phyloP scores from a whole-genome alignment of 1,284 basidiomycete species.

The Irpex sp. region DNA sequence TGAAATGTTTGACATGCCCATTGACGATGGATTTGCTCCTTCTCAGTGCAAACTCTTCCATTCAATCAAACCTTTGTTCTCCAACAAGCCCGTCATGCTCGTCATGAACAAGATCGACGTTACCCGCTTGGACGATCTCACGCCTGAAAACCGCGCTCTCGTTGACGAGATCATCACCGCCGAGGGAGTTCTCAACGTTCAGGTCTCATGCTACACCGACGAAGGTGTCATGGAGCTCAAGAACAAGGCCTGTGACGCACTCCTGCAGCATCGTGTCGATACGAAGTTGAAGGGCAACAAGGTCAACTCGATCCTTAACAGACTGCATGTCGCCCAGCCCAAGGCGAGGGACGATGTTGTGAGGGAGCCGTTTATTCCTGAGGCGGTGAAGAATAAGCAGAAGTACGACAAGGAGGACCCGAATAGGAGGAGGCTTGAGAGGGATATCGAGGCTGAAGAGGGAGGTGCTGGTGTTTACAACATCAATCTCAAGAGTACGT shows the following conservation, averaged over 20 bases:
- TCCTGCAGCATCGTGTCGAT: constrained; percentile 91
- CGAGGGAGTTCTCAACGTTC: constrained; percentile 70
- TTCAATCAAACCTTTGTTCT: constrained; percentile 95
- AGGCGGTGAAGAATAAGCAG: constrained; percentile 69
- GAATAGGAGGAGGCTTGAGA: constrained; percentile 64
- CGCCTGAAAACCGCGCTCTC: constrained; percentile 68
- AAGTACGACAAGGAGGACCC: constrained; percentile 88
- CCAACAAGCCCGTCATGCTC: constrained; percentile 86
- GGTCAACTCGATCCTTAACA: constrained; percentile 87
- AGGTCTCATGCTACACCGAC: constrained; percentile 90
- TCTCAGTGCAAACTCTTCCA: constrained; percentile 92
- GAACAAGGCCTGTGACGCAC: constrained; percentile 88
- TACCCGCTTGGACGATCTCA: constrained; percentile 78
- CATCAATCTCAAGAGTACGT: constrained; percentile 82
- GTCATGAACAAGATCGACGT: constrained; percentile 98
- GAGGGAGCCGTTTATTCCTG: constrained; percentile 85
- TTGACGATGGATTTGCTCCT: background rate
- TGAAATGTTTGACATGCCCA: background rate
- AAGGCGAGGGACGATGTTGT: constrained; percentile 84
- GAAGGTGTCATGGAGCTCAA: constrained; percentile 96
- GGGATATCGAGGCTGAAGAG: constrained; percentile 79
- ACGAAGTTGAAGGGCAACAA: constrained; percentile 91
- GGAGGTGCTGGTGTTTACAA: constrained; percentile 90
- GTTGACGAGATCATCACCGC: constrained; percentile 83
- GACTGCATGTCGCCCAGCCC: constrained; percentile 91